phyloP scores from a whole-genome alignment of 139 green algal genomes.

The Picochlorum sp. region DNA sequence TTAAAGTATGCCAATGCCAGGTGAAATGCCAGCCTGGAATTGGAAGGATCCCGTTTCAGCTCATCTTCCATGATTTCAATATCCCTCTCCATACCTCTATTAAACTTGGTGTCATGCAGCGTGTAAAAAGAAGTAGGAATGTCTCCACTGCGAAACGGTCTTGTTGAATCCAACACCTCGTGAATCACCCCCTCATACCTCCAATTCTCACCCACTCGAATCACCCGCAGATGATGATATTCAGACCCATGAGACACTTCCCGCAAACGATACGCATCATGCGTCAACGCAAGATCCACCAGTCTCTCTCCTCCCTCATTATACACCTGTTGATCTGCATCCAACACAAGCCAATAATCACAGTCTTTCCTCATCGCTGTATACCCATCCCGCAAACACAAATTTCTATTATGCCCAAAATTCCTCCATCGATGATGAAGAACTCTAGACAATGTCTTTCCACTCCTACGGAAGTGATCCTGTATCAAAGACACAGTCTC shows the following conservation, averaged over 20 bases:
- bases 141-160: background rate
- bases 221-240: background rate
- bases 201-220: background rate
- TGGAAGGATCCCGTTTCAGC: background rate
- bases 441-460: background rate
- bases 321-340: conserved; percentile 8
- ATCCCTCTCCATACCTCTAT: conserved; percentile 3
- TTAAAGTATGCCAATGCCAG: background rate
- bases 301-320: background rate
- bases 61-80: background rate
- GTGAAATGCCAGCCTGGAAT: background rate
- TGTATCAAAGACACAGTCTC: background rate
- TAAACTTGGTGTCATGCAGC: background rate
- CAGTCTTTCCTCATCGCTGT: background rate
- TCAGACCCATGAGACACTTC: background rate
- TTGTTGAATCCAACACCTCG: conserved; percentile 3
- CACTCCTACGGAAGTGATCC: background rate
- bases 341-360: conserved; percentile 7
- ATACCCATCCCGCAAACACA: conserved; percentile 5
- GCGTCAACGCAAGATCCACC: conserved; percentile 2
- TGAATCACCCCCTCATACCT: conserved; percentile 3
- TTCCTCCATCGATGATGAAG: conserved; percentile 1
- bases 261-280: background rate
- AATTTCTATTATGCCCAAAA: conserved; percentile 9
- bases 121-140: background rate